phyloP scores from a whole-genome alignment of 805 yeast species.

The Suhomyces prunicola region DNA sequence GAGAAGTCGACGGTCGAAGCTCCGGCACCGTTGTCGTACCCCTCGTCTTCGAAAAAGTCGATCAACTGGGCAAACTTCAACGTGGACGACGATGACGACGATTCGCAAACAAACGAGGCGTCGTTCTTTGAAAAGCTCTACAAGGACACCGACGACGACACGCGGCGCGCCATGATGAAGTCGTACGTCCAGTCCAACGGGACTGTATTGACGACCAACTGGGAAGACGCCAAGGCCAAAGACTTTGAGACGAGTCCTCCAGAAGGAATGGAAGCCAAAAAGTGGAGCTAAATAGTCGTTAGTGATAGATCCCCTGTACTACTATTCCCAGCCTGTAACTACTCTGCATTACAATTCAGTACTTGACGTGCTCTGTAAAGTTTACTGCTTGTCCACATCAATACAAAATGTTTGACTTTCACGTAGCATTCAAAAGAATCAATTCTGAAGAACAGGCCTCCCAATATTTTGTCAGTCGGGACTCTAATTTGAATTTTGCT shows the following conservation, averaged over 20 bases:
- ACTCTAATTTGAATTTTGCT: neutral
- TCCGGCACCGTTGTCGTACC: constrained; percentile 39
- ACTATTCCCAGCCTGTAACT: too few relatives aligned
- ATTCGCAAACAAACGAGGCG: constrained; percentile 49
- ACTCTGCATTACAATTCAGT: too few relatives aligned
- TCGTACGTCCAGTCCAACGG: constrained; percentile 92
- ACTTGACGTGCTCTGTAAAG: too few relatives aligned
- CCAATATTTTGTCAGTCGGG: too few relatives aligned
- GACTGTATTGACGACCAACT: constrained; percentile 86
- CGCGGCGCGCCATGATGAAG: constrained; percentile 93
- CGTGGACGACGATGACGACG: constrained; percentile 43
- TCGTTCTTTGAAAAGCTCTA: constrained; percentile 75
- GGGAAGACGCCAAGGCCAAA: constrained; percentile 78
- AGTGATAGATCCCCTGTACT: too few relatives aligned
- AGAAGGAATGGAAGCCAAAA: constrained; percentile 61
- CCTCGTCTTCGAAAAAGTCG: constrained; percentile 59
- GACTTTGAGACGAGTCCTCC: constrained; percentile 71
- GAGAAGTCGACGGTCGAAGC: constrained; percentile 27
- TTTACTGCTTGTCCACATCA: too few relatives aligned
- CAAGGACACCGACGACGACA: constrained; percentile 80
- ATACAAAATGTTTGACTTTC: too few relatives aligned
- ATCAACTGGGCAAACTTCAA: constrained; percentile 66
- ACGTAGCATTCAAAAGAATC: too few relatives aligned
- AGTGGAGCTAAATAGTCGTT: constrained; percentile 39
- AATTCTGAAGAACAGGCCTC: too few relatives aligned